Percentiles rank a stretch among this genome's conserved stretches.
Conservation (phyloP, 441 rosid species). For the Francoa sonchifolia region DNA sequence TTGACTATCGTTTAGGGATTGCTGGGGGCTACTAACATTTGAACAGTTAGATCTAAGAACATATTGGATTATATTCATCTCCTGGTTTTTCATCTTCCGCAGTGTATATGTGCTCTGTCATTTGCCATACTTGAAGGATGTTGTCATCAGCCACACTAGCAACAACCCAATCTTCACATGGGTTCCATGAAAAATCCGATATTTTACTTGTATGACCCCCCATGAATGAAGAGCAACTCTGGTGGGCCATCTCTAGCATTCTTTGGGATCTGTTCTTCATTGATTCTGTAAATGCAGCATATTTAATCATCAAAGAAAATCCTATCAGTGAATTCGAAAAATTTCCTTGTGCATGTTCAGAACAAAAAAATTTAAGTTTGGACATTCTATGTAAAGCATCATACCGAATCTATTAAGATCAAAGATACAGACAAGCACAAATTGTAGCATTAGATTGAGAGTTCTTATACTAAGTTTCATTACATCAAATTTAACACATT, state of each 20-base stretch:
- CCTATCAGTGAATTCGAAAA: no score
- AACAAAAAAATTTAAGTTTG: no score
- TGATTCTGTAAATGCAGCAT: slow-evolving; percentile 76
- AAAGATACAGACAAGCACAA: no score
- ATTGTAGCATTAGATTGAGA: no score
- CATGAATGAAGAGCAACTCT: slow-evolving; percentile 84
- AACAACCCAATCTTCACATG: slow-evolving; percentile 93
- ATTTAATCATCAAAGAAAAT: no score
- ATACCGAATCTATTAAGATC: no score
- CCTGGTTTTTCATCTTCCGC: slow-evolving; percentile 85
- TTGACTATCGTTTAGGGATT: no score
- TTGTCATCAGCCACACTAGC: slow-evolving; percentile 97
- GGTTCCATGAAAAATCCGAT: slow-evolving; percentile 96
- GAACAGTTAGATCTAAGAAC: slow-evolving; percentile 3
- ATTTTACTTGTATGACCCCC: slow-evolving; percentile 98
- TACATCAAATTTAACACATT: no score
- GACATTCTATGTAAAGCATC: no score
- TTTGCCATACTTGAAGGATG: slow-evolving; percentile 97
- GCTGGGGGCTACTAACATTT: background rate
- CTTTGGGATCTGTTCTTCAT: slow-evolving; percentile 81
- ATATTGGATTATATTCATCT: slow-evolving; percentile 63
- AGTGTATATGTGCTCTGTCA: slow-evolving; percentile 95
- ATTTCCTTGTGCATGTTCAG: no score
- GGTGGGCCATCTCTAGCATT: slow-evolving; percentile 98
- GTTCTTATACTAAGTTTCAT: no score